Evolutionary conservation across 345 rosid species (phyloP).

Genomic region (Eucalyptus sp.): DNA sequence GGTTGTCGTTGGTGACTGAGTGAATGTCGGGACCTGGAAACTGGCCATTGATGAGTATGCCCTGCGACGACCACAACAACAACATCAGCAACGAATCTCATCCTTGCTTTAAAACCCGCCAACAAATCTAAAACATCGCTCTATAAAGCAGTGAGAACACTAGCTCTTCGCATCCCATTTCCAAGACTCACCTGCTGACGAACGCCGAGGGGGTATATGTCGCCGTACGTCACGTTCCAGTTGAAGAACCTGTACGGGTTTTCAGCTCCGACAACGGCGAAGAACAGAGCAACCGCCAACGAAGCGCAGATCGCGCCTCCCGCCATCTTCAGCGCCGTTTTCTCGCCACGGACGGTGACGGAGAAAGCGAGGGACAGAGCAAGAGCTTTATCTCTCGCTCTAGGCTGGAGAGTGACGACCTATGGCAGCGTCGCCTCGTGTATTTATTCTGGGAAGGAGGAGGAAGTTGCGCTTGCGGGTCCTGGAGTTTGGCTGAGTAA

Average conservation of each 20-base stretch:
- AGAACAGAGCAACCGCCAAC: background rate
- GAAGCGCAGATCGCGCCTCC: background rate
- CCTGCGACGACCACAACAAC: constrained; percentile 10
- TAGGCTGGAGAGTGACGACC: background rate
- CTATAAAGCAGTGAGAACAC: background rate
- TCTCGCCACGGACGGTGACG: background rate
- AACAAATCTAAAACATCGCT: background rate
- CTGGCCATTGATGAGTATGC: constrained; percentile 41
- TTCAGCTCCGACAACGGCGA: constrained; percentile 11
- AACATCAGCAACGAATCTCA: background rate
- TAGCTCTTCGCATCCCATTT: background rate
- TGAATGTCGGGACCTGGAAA: constrained; percentile 44
- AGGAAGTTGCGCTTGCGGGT: background rate
- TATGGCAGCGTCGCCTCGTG: background rate
- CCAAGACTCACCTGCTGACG: constrained; percentile 18
- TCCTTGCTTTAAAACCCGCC: background rate
- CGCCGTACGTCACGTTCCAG: constrained; percentile 40
- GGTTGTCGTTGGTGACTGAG: constrained; percentile 29
- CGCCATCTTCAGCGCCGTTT: background rate
- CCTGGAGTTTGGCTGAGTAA: background rate
- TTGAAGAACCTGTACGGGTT: constrained; percentile 26
- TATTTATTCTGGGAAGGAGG: background rate
- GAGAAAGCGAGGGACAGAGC: background rate
- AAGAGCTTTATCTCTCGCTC: background rate
- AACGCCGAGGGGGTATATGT: constrained; percentile 33